Percentiles rank a stretch among this genome's conserved stretches.
Conservation (phyloP, 2,329 filamentous ascomycete genomes). For the Alternaria solani region DNA sequence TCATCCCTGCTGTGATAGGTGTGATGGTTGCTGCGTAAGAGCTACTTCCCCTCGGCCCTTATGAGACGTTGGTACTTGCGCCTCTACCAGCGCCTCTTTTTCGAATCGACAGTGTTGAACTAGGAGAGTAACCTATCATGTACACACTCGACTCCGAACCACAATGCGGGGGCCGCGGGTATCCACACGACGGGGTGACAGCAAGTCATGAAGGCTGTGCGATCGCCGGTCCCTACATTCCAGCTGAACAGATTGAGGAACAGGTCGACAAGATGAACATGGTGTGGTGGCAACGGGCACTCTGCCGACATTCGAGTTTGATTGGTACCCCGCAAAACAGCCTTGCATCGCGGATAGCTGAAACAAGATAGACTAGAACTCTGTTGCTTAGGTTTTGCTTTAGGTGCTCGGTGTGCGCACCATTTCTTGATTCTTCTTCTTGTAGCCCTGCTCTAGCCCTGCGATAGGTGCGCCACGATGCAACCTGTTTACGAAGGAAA, state of each 20-base stretch:
- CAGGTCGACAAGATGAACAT: conserved; percentile 1
- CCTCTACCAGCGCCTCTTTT: background rate
- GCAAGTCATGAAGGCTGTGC: background rate
- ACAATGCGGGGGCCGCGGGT: background rate
- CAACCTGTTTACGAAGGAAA: conserved; percentile 9
- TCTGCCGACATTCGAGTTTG: background rate
- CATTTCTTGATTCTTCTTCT: conserved; percentile 9
- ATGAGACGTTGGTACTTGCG: conserved; percentile 17
- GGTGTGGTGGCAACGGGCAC: conserved; percentile 8
- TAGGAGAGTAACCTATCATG: background rate
- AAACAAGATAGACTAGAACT: conserved; percentile 19
- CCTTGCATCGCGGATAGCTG: conserved; percentile 8
- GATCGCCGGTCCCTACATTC: background rate
- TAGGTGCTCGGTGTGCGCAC: conserved; percentile 3
- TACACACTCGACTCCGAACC: background rate
- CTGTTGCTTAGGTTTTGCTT: conserved; percentile 11
- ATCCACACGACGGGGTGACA: background rate
- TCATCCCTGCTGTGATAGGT: conserved; percentile 14
- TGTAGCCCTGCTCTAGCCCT: conserved; percentile 1
- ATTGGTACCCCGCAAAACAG: conserved; percentile 18
- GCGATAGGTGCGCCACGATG: conserved; percentile 9
- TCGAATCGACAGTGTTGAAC: conserved; percentile 3
- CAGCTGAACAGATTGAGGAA: background rate
- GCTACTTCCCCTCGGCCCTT: conserved; percentile 8
- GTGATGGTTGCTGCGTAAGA: conserved; percentile 15